A percentile compares a stretch with the other conserved stretches of the same genome.
These are phyloP conservation scores for Solanum etuberosum DNA, from an alignment of 257 asterid genomes.

Conservation along the genomic window DNA sequence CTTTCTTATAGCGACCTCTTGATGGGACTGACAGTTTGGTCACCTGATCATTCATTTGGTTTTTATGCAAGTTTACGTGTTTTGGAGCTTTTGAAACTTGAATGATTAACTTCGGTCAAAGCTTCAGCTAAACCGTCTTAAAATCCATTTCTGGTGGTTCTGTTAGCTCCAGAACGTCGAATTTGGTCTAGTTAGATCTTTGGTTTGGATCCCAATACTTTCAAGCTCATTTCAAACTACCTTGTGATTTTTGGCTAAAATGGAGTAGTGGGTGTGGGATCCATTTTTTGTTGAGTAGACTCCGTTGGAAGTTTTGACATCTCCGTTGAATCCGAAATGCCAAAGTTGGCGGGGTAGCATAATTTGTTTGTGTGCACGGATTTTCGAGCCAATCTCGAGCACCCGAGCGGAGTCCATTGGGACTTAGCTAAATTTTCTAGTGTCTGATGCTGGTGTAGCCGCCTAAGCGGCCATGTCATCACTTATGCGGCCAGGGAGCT, in stretches of 20 bases:
- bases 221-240: too few relatives aligned
- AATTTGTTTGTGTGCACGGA: not conserved
- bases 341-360: not conserved
- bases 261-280: too few relatives aligned
- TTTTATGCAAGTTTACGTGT: too few relatives aligned
- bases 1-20: not conserved
- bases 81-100: too few relatives aligned
- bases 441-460: not conserved
- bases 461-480: not conserved
- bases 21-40: too few relatives aligned
- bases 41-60: too few relatives aligned
- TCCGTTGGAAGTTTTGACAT: not conserved
- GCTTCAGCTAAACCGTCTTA: not conserved
- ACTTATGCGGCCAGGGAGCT: not conserved
- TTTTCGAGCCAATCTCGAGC: not conserved
- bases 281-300: not conserved
- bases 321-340: not conserved
- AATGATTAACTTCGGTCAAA: too few relatives aligned
- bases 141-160: not conserved
- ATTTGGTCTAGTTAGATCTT: not conserved
- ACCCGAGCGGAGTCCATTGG: not conserved
- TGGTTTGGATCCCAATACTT: not conserved
- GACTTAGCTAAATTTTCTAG: not conserved
- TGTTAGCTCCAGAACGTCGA: not conserved
- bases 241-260: not conserved